Base-by-base conservation (phyloP, 1,284 basidiomycete genomes). In the Puccinia horiana region DNA sequence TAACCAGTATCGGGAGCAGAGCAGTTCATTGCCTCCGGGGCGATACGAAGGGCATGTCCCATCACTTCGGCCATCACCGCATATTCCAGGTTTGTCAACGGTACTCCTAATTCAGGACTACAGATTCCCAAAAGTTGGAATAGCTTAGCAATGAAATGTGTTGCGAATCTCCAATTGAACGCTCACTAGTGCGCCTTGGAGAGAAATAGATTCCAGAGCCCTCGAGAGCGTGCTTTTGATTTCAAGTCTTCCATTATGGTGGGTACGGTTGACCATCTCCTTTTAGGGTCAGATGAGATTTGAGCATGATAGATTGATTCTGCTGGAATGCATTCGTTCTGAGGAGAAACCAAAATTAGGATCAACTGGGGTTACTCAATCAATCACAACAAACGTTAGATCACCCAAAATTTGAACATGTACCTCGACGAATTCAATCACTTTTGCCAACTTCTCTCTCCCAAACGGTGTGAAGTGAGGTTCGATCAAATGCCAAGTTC, bases 191-290 rank as follows among this genome's bases (percentile, higher is more conserved):
- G 95, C 70, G 91, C 90, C 88, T 94, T 95, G 90, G 93, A 95
- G 83, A 98, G 89, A 90, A 98, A 98, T 63, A 99, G 90, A 87
- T 98, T 98, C 96, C 96, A 99, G 69, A 99, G 90, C 1, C 96
- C 96, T 56, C 92, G 90, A 85, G 91, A 90, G 88, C 92, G 93
- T 3, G 96, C 96, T 87, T 93, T 95, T 83, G 86, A 89, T 89
- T 98, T 98, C 85, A 99, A 90, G 83, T 93, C 92, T 85, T 92
- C 92, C 83, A 96, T 89, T 83, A 96, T 88, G 2, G 93, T 91
- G 58, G 95, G 92, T 84, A 94, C 89, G 3, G 92, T 91, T 88
- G 92, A 91, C 96, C 96, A 99, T 83, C 96, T 91, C 85, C 89
- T 88, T 83, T 88, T 90, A 0, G 91, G 91, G 87, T 96, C 93